Evolutionary conservation across 345 rosid species (phyloP), one percentile per base, ranked within the genome.

Genomic region (Acer yangbiense): DNA sequence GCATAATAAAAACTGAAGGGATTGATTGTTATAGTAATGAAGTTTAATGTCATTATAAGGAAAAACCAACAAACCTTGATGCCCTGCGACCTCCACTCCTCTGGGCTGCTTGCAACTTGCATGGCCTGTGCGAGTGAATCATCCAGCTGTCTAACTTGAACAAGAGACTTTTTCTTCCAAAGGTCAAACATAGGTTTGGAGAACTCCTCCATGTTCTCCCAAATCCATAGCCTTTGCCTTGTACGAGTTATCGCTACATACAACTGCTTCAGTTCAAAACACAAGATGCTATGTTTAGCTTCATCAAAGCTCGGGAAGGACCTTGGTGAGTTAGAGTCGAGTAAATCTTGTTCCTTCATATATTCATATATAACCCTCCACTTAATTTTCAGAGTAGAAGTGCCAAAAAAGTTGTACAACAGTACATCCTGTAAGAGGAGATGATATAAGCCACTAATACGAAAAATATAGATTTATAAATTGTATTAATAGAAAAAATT

Each of bases 161-260:
- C 76, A 52, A 89, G 86, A 27, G 66, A 39, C 70, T 63, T 74
- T 65, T 68, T 75, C 76, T 54, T 82, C 89, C 89, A 86, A 39
- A 71, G 82, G 39, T 83, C 77, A 52, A 86, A 79, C 74, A 87
- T 69, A 4, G 90, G 87, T 74, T 77, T 73, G 1, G 86, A 78
- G 27, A 78, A 43, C 20, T 86, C 90, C 74, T 80, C 78, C 1
- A 50, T 6, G 35, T 80, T 82, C 73, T 90, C 94, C 75, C 87
- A 83, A 35, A 90, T 86, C 90, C 88, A 88, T 68, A 88, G 76
- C 35, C 94, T 83, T 73, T 87, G 92, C 75, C 85, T 80, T 14
- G 92, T 87, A 3, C 89, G 86, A 58, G 94, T 88, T 23, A 88
- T 84, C 6, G 89, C 87, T 32, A 86, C 89, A 77, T 86, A 82